These are phyloP conservation scores for Puccinia coronata DNA, from an alignment of 1,284 basidiomycete genomes.

Conservation along the genomic window DNA sequence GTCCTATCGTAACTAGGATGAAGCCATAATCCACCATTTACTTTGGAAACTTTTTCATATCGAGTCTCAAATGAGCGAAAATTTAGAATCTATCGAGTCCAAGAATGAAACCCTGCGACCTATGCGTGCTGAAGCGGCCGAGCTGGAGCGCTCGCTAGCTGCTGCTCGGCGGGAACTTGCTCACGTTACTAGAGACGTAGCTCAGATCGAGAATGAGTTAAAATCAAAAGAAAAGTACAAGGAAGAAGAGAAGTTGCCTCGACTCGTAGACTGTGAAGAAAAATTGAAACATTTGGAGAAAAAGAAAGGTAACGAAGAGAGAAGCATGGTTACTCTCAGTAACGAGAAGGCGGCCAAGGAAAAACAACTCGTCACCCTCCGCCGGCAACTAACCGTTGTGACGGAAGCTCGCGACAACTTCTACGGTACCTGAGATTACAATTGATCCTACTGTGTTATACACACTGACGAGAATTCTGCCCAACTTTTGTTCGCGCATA, in stretches of 20 bases:
- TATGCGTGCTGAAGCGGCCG: slow-evolving; percentile 64
- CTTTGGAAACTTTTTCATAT: slow-evolving; percentile 91
- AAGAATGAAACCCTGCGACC: slow-evolving; percentile 72
- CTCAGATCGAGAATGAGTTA: slow-evolving; percentile 73
- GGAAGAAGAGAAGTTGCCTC: slow-evolving; percentile 71
- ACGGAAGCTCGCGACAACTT: slow-evolving; percentile 73
- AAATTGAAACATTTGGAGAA: slow-evolving; percentile 45
- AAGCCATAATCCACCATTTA: slow-evolving; percentile 75
- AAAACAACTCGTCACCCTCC: slow-evolving; percentile 25
- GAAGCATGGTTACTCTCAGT: background rate
- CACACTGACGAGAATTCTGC: background rate
- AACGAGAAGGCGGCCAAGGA: slow-evolving; percentile 35
- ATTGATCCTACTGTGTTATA: slow-evolving; percentile 16
- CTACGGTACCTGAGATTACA: slow-evolving; percentile 54
- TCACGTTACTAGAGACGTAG: slow-evolving; percentile 70
- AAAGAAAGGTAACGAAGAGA: slow-evolving; percentile 28
- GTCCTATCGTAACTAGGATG: slow-evolving; percentile 65
- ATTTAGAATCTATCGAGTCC: slow-evolving; percentile 69
- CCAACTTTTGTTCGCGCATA: slow-evolving; percentile 63
- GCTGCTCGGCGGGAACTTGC: slow-evolving; percentile 76
- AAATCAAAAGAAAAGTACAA: slow-evolving; percentile 78
- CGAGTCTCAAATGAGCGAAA: slow-evolving; percentile 73
- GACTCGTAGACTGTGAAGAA: slow-evolving; percentile 38
- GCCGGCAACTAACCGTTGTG: slow-evolving; percentile 65
- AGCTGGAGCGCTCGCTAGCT: slow-evolving; percentile 72